Base-by-base conservation (phyloP, 768 basidiomycete species). In the Tephrocybe sp. region DNA sequence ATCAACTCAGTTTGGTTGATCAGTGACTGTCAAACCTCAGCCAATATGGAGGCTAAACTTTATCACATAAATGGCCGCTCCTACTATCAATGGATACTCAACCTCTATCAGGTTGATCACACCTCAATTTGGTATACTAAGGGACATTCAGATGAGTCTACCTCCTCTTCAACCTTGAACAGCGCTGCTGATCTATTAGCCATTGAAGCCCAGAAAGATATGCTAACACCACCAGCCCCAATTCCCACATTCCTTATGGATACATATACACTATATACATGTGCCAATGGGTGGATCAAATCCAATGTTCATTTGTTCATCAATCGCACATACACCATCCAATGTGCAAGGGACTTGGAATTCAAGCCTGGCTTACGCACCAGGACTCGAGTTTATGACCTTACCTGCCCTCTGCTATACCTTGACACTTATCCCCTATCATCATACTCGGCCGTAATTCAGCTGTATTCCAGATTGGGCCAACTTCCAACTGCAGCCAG, bases 31-130 rank as follows among this genome's bases (percentile, higher is more conserved):
- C 34, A 38, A 2, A 49, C 54, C 1, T 43, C 60, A 0, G 40
- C n/a, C 1, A 43, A 62, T 18, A 21, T 39, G 17, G 38, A 39
- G 17, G 40, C 48, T 28, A 51, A 57, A 0, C 32, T 54, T 11
- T 38, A 55, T 0, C 56, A 40, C 32, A 61, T 62, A 61, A 63
- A 61, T 36, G 58, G 63, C 8, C 26, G 62, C 0, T 61, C 60
- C 0, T 63, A 63, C 21, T 63, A 63, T 24, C 48, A 56, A 15
- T 65, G 66, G 66, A 55, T 65, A 17, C 49, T 55, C 6, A n/a
- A 36, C 15, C 55, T 56, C 4, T 17, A 18, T 14, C 37, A 7
- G 0, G n/a, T 0, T 26, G 28, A 23, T 12, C 5, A 36, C 0
- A 21, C 17, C 0, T 4, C 12, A 4, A 25, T 58, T 12, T 9